phyloP scores from a whole-genome alignment of 1,139 yeast species.

The Blastobotrys arbuscula region DNA sequence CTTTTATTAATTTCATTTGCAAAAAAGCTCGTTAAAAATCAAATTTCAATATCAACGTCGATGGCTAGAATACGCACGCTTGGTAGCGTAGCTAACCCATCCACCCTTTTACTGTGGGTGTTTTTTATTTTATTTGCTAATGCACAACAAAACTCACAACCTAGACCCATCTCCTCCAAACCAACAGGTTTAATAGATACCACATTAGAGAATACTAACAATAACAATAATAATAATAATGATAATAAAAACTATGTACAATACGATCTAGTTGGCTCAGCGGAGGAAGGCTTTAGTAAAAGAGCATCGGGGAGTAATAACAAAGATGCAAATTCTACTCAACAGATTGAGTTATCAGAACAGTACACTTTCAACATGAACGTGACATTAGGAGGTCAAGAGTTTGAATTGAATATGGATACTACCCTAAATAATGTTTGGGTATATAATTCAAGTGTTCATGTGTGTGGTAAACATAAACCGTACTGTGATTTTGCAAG shows the following conservation, averaged over 20 bases:
- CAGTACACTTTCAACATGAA: neutral
- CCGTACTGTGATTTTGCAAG: neutral
- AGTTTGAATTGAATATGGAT: slow-evolving; percentile 18
- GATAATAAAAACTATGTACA: neutral
- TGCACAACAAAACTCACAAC: neutral
- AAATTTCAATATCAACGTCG: neutral
- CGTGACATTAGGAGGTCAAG: slow-evolving; percentile 13
- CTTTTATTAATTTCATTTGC: neutral
- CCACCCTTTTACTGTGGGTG: neutral
- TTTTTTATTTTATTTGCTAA: neutral
- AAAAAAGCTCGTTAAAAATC: neutral
- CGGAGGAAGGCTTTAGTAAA: neutral
- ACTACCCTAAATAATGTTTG: slow-evolving; percentile 19
- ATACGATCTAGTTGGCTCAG: neutral
- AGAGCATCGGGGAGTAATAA: neutral
- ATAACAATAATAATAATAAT: neutral
- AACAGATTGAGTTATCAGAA: neutral
- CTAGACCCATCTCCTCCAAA: neutral
- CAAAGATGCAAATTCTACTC: neutral
- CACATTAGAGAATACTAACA: too few relatives aligned
- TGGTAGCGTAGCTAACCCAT: neutral
- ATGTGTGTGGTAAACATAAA: slow-evolving; percentile 7
- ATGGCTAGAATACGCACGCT: neutral
- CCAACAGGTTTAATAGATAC: too few relatives aligned
- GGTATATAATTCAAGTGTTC: slow-evolving; percentile 15